These are phyloP conservation scores for Nannochloropsis gaditana DNA, from an alignment of 108 stramenopile genomes.

Conservation along the genomic window DNA sequence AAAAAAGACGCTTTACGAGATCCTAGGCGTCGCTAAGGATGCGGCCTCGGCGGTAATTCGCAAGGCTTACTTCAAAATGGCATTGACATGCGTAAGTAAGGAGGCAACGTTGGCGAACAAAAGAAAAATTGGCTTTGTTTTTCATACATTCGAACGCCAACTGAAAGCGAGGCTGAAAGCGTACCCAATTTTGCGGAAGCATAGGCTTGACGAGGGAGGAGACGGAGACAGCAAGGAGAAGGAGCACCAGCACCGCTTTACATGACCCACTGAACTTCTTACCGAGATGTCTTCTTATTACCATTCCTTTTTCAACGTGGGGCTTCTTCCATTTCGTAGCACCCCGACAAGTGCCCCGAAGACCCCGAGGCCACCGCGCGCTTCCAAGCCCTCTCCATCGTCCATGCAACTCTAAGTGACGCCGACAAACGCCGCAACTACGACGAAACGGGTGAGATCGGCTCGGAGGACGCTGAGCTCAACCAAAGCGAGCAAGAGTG, in stretches of 20 bases:
- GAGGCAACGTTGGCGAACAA: too few relatives aligned
- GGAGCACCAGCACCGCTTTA: too few relatives aligned
- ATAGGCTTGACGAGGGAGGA: too few relatives aligned
- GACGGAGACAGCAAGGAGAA: too few relatives aligned
- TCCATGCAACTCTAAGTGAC: slow-evolving; percentile 35
- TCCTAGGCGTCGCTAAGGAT: slow-evolving; percentile 25
- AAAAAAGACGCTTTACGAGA: slow-evolving; percentile 27
- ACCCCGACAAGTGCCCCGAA: slow-evolving; percentile 46
- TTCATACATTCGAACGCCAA: too few relatives aligned
- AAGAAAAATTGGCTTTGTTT: too few relatives aligned
- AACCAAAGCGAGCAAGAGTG: slow-evolving; percentile 17
- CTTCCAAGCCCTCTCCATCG: slow-evolving; percentile 43
- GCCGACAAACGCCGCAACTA: slow-evolving; percentile 29
- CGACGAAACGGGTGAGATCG: slow-evolving; percentile 48
- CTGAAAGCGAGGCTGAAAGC: too few relatives aligned
- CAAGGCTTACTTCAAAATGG: slow-evolving; percentile 45
- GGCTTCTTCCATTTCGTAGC: slow-evolving; percentile 21
- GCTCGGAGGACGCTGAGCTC: slow-evolving; percentile 15
- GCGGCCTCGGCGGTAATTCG: slow-evolving; percentile 23
- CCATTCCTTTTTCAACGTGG: not conserved
- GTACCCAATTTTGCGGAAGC: too few relatives aligned
- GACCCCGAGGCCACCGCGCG: slow-evolving; percentile 33
- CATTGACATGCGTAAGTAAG: slow-evolving; percentile 42
- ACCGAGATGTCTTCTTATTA: not conserved
- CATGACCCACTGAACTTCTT: too few relatives aligned